Percentiles rank a stretch among this genome's conserved stretches.
Conservation (phyloP, 495 filamentous ascomycete genomes). For the Achaetomiella virescens region DNA sequence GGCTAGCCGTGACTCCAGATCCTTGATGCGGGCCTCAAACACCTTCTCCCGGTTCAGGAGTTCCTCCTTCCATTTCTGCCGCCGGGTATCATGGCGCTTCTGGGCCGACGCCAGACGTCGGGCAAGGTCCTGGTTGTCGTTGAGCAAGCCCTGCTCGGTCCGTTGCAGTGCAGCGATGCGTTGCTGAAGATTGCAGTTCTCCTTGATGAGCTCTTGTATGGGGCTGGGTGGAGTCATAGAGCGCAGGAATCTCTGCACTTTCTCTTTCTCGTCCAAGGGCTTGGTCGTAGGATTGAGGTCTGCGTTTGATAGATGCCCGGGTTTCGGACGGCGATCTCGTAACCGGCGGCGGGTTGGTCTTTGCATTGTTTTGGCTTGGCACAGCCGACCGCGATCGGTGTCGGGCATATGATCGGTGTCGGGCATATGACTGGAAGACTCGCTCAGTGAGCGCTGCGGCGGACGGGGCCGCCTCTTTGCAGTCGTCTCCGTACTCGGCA, state of each 20-base stretch:
- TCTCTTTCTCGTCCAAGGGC: conserved; percentile 6
- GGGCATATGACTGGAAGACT: background rate
- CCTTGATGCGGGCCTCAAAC: conserved; percentile 13
- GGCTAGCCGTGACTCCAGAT: conserved; percentile 6
- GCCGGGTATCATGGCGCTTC: conserved; percentile 9
- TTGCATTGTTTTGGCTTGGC: background rate
- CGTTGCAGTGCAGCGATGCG: conserved; percentile 21
- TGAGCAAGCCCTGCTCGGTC: conserved; percentile 15
- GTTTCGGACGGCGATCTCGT: background rate
- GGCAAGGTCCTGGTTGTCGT: conserved; percentile 14
- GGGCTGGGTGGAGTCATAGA: background rate
- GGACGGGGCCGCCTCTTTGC: background rate
- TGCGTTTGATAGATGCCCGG: background rate
- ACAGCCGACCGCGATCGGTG: background rate
- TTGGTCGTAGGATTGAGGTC: background rate
- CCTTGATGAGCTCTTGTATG: conserved; percentile 3
- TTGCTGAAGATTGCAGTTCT: conserved; percentile 22
- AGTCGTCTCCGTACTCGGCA: conserved; percentile 12
- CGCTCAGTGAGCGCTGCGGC: background rate
- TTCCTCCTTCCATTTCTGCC: conserved; percentile 15
- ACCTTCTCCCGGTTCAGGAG: conserved; percentile 3
- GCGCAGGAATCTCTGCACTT: conserved; percentile 10
- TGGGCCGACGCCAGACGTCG: conserved; percentile 1
- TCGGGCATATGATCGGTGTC: background rate
- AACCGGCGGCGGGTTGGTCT: background rate